Evolutionary conservation across 2,329 filamentous ascomycete species (phyloP), one percentile per base, ranked within the genome.

Genomic region (Talaromyces piceae): DNA sequence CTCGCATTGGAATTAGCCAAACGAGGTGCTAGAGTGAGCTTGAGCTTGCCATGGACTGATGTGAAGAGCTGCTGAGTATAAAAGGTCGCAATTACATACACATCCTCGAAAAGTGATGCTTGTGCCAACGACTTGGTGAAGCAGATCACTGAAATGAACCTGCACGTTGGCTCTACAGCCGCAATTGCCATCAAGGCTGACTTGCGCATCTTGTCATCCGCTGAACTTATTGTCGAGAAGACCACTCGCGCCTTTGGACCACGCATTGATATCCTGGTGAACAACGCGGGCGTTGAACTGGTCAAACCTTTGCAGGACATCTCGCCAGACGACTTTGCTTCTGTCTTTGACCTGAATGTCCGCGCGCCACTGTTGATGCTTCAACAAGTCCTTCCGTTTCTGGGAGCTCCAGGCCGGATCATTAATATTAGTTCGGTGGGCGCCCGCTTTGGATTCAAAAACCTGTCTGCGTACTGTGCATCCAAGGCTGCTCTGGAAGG

Each of bases 401-500:
- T 84, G 1, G 66, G 67, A 27, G 57, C 63, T 3, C 67, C 70
- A 8, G 72, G 68, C 4, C 73, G 80, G 6, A 78, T 84, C 54
- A 76, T 84, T 66, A 83, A 83, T 64, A 75, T 84, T 54, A 73
- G 73, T 57, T 47, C 43, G 4, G 39, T 47, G 2, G 44, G 30
- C 7, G 33, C 7, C 2, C 8, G 33, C 22, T 27, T 58, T 2
- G 77, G 75, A 0, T 75, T 78, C 52, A 62, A 70, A 1, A 61
- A 67, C 1, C 56, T 78, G 2, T 69, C 73, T 1, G 61, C 81
- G 2, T 84, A 84, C 61, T 73, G 72, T 44, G 74, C 77, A 0
- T 77, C 74, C 4, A 84, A 84, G 60, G 79, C 78, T 0, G 82
- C 80, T 5, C 61, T 84, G 13, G 81, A 85, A 61, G 78, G 75